phyloP scores from a whole-genome alignment of 768 basidiomycete species.

The Suillus bovinus region DNA sequence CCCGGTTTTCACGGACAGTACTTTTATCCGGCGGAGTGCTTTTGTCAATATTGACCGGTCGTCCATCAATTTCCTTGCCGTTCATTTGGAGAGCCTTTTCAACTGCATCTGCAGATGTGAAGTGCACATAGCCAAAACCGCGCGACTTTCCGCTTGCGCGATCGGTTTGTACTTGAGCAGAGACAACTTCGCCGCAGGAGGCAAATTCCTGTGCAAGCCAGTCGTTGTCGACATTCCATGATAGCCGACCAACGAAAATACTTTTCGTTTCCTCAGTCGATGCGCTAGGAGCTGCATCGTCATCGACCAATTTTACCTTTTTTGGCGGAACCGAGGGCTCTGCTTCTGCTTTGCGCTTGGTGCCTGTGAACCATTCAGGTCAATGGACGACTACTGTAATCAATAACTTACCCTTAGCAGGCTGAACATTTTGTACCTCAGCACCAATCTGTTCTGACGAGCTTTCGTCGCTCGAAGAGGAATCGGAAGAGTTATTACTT shows the following conservation, averaged over 20 bases:
- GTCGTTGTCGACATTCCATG: slow-evolving; percentile 97
- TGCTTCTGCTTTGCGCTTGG: slow-evolving; percentile 83
- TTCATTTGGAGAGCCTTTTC: slow-evolving; percentile 79
- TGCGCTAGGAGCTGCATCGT: slow-evolving; percentile 35
- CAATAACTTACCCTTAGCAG: slow-evolving; percentile 39
- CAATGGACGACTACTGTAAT: slow-evolving; percentile 3
- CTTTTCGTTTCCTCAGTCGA: slow-evolving; percentile 55
- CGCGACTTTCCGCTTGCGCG: slow-evolving; percentile 80
- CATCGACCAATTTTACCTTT: slow-evolving; percentile 78
- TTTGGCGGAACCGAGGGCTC: slow-evolving; percentile 63
- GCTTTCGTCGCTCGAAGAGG: slow-evolving; percentile 31
- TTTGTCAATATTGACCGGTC: slow-evolving; percentile 83
- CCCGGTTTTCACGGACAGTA: slow-evolving; percentile 63
- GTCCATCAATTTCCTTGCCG: slow-evolving; percentile 91
- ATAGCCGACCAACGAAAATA: slow-evolving; percentile 90
- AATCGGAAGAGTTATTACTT: slow-evolving; percentile 5
- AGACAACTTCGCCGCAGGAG: slow-evolving; percentile 83
- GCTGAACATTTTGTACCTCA: slow-evolving; percentile 53
- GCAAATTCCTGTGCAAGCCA: slow-evolving; percentile 91
- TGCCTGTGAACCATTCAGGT: slow-evolving; percentile 24
- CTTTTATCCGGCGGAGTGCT: slow-evolving; percentile 62
- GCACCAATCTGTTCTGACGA: slow-evolving; percentile 39
- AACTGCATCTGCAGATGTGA: slow-evolving; percentile 67
- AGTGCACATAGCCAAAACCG: slow-evolving; percentile 84
- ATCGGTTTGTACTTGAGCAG: slow-evolving; percentile 87